Evolutionary conservation across 2,329 filamentous ascomycete genomes (phyloP).

Genomic region (Boeremia exigua): DNA sequence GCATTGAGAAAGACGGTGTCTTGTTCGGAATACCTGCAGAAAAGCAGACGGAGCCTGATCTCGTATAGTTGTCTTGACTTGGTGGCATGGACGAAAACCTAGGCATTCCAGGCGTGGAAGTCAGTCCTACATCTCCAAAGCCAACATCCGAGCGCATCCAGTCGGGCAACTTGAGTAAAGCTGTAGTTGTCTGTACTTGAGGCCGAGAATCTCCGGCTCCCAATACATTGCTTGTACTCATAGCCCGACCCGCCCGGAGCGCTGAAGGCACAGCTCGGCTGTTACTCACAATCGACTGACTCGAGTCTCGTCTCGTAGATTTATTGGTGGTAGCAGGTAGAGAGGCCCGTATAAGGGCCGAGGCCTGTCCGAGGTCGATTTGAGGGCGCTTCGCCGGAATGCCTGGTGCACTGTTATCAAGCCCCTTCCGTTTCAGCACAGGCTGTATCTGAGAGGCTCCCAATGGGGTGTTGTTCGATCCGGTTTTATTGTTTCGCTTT

Average conservation of each 20-base stretch:
- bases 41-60: background rate
- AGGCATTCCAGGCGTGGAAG: background rate
- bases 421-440: background rate
- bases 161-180: background rate
- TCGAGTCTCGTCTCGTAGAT: background rate
- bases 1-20: background rate
- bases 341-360: constrained; percentile 12
- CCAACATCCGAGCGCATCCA: constrained; percentile 1
- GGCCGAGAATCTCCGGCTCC: background rate
- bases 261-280: background rate
- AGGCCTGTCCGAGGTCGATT: constrained; percentile 16
- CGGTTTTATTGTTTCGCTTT: constrained; percentile 15
- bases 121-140: background rate
- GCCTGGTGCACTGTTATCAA: background rate
- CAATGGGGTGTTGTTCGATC: constrained; percentile 26
- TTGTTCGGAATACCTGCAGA: background rate
- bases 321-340: background rate
- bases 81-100: background rate
- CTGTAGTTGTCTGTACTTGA: background rate
- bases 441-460: constrained; percentile 5
- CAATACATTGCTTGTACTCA: background rate
- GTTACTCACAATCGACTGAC: background rate
- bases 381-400: constrained; percentile 18
- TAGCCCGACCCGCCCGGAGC: background rate
- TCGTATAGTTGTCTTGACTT: background rate